These are phyloP conservation scores for Apophysomyces elegans DNA, from an alignment of 371 early-diverging fungal genomes.

Conservation along the genomic window DNA sequence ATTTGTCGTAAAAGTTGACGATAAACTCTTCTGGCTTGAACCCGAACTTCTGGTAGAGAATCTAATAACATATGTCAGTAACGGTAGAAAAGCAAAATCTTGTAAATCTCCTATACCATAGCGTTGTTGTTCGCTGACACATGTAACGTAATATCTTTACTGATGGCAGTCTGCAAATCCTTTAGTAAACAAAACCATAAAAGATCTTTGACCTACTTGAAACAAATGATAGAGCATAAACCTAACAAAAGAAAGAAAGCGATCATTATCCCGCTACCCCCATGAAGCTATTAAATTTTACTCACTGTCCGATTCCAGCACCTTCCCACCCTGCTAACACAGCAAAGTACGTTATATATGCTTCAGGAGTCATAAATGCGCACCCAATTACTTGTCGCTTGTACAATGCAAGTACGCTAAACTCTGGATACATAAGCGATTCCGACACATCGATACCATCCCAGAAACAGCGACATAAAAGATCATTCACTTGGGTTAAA, in stretches of 20 bases:
- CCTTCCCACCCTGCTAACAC: constrained; percentile 88
- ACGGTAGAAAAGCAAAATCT: neutral
- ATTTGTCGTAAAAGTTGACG: constrained; percentile 91
- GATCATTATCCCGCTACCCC: neutral
- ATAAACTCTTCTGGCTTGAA: constrained; percentile 95
- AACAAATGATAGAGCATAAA: constrained; percentile 89
- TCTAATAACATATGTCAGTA: constrained; percentile 38
- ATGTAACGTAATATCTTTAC: constrained; percentile 90
- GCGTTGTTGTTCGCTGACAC: constrained; percentile 93
- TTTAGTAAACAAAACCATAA: neutral
- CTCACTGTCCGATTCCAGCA: constrained; percentile 82
- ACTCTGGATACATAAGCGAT: constrained; percentile 84
- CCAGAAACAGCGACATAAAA: constrained; percentile 88
- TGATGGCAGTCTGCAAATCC: constrained; percentile 50
- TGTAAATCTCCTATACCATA: constrained; percentile 62
- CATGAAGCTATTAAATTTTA: constrained; percentile 7
- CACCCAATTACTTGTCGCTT: constrained; percentile 82
- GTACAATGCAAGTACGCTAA: constrained; percentile 86
- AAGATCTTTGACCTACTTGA: constrained; percentile 49
- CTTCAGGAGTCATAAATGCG: constrained; percentile 93
- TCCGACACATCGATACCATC: constrained; percentile 93
- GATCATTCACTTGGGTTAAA: constrained; percentile 76
- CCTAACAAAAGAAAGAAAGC: constrained; percentile 26
- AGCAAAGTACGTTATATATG: constrained; percentile 90
- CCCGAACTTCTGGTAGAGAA: constrained; percentile 93